phyloP scores from a whole-genome alignment of 2,329 filamentous ascomycete species.

The Pyrenophora graminea region DNA sequence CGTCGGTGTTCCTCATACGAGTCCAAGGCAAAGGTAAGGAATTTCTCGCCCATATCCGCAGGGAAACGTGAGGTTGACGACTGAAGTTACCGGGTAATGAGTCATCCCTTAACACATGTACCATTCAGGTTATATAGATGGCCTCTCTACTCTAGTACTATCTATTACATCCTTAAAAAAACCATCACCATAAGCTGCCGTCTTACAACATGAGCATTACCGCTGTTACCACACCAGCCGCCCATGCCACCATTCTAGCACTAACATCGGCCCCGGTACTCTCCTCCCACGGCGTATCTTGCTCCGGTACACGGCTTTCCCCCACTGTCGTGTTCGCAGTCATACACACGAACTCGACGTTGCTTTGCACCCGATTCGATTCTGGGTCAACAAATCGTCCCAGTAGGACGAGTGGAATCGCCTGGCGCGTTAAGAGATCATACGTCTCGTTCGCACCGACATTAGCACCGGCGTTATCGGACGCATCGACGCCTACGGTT shows the following conservation, averaged over 20 bases:
- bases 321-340: constrained; percentile 1
- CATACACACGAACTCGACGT: constrained; percentile 3
- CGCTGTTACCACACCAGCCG: not conserved
- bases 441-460: not conserved
- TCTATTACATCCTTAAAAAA: not conserved
- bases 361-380: not conserved
- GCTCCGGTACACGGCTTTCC: not conserved
- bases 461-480: not conserved
- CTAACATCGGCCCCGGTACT: constrained; percentile 1
- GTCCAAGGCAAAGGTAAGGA: too few relatives aligned
- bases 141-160: not conserved
- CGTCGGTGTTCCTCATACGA: too few relatives aligned
- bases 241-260: constrained; percentile 4
- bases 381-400: constrained; percentile 3
- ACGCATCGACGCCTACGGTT: not conserved
- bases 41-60: too few relatives aligned
- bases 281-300: constrained; percentile 1
- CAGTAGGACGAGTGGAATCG: constrained; percentile 4
- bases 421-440: constrained; percentile 2
- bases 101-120: not conserved
- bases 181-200: not conserved
- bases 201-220: constrained; percentile 3
- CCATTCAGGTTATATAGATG: not conserved
- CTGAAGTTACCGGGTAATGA: too few relatives aligned
- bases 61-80: too few relatives aligned